Percentiles rank a stretch among this genome's conserved stretches.
Conservation (phyloP, 2,329 filamentous ascomycete species). For the Thelonectria rubi region DNA sequence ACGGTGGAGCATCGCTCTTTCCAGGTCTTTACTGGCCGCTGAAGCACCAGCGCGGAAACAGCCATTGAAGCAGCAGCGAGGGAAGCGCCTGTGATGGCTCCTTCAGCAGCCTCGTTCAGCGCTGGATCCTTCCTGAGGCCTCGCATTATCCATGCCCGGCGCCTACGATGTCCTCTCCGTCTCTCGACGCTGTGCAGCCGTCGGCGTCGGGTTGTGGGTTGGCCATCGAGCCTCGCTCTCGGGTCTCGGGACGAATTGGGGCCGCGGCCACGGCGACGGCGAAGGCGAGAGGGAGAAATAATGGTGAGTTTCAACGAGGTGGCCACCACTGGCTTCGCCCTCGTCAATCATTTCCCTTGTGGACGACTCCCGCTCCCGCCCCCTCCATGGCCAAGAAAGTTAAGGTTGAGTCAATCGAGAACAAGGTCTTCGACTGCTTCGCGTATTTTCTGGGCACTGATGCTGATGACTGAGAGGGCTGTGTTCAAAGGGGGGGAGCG, state of each 20-base stretch:
- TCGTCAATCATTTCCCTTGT: not conserved
- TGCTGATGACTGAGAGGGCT: conserved; percentile 1
- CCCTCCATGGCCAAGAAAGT: not conserved
- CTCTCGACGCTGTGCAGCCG: not conserved
- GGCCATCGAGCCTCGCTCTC: not conserved
- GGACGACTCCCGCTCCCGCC: not conserved
- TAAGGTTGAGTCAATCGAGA: not conserved
- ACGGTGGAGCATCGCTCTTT: not conserved
- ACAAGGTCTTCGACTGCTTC: not conserved
- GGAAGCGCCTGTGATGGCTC: not conserved
- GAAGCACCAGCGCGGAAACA: not conserved
- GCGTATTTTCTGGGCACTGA: not conserved
- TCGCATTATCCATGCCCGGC: no score
- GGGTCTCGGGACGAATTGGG: no score
- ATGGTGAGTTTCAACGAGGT: not conserved
- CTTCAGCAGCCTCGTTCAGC: no score
- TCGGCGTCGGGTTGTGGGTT: not conserved
- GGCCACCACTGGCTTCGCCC: not conserved
- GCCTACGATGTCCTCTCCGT: not conserved
- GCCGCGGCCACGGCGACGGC: not conserved
- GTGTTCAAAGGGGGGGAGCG: not conserved
- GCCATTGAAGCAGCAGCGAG: not conserved
- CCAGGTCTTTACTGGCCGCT: not conserved
- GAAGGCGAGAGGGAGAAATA: not conserved
- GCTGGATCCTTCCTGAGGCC: not conserved